Evolutionary conservation across 116 monocot genomes (phyloP).

Genomic region (Iris pallida): DNA sequence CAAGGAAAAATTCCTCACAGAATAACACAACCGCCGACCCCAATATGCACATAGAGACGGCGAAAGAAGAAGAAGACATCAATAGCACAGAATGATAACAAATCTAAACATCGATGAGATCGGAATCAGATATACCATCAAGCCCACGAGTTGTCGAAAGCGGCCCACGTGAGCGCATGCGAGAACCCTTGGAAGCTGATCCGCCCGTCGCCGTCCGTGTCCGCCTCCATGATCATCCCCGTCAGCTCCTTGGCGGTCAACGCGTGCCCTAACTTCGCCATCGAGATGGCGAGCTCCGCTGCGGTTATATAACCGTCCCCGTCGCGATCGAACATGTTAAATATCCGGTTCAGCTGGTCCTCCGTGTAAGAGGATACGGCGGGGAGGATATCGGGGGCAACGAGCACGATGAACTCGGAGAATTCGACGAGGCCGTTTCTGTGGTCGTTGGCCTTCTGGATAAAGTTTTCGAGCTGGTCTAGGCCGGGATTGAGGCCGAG

Average conservation of each 20-base stretch:
- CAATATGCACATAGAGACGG: no score
- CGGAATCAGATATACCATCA: slow-evolving; percentile 18
- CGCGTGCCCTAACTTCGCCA: slow-evolving; percentile 79
- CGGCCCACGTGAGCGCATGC: slow-evolving; percentile 68
- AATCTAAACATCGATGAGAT: no score
- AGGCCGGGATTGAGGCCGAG: slow-evolving; percentile 67
- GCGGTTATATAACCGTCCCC: slow-evolving; percentile 85
- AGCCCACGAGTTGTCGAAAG: slow-evolving; percentile 57
- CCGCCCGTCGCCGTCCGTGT: slow-evolving; percentile 72
- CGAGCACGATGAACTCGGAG: slow-evolving; percentile 76
- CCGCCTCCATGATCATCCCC: slow-evolving; percentile 92
- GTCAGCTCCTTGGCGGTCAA: slow-evolving; percentile 76
- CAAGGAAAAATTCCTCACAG: no score
- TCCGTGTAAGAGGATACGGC: slow-evolving; percentile 72
- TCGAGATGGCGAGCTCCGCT: slow-evolving; percentile 80
- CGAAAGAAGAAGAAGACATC: no score
- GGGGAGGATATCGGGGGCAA: slow-evolving; percentile 56
- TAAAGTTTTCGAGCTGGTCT: slow-evolving; percentile 67
- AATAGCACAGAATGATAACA: no score
- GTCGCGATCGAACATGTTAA: slow-evolving; percentile 72
- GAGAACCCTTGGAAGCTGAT: slow-evolving; percentile 83
- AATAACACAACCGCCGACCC: no score
- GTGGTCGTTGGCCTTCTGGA: slow-evolving; percentile 70
- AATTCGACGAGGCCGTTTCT: slow-evolving; percentile 77
- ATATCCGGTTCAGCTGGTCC: slow-evolving; percentile 70